Conservation (phyloP, 2,329 filamentous ascomycete genomes). For the Sporothrix euskadiensis region DNA sequence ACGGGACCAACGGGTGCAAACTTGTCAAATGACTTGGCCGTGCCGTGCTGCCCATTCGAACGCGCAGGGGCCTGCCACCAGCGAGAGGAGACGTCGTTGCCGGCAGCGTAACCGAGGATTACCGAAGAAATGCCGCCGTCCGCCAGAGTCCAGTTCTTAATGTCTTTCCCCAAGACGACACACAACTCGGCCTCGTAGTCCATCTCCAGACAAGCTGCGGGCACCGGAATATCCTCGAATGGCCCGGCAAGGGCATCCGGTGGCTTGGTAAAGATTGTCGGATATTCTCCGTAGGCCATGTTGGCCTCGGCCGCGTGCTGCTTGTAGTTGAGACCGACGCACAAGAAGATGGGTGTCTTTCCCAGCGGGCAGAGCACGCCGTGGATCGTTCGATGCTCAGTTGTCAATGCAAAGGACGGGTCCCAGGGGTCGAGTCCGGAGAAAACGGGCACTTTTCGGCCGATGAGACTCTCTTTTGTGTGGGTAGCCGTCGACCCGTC, state of each 20-base stretch:
- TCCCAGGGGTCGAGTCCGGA: conserved; percentile 17
- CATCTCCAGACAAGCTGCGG: neutral
- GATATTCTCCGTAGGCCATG: conserved; percentile 16
- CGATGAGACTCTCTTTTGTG: conserved; percentile 18
- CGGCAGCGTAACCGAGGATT: neutral
- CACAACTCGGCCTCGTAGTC: neutral
- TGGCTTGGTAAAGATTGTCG: neutral
- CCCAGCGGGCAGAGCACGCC: conserved; percentile 51
- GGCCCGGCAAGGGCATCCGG: neutral
- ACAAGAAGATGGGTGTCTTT: conserved; percentile 38
- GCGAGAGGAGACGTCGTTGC: neutral
- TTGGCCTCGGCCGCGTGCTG: conserved; percentile 32
- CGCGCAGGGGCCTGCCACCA: conserved; percentile 1
- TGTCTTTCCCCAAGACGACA: neutral
- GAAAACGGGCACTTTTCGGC: conserved; percentile 19
- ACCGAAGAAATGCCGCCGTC: neutral
- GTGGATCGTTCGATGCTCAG: conserved; percentile 19
- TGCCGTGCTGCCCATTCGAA: neutral
- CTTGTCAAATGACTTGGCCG: conserved; percentile 5
- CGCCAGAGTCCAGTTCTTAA: neutral
- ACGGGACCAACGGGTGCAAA: neutral
- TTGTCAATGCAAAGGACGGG: neutral
- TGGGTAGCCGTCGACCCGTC: neutral
- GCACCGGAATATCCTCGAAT: neutral
- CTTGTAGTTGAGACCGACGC: conserved; percentile 35